Conservation (phyloP, 139 green algal species). For the Zygnema circumcarinatum region DNA sequence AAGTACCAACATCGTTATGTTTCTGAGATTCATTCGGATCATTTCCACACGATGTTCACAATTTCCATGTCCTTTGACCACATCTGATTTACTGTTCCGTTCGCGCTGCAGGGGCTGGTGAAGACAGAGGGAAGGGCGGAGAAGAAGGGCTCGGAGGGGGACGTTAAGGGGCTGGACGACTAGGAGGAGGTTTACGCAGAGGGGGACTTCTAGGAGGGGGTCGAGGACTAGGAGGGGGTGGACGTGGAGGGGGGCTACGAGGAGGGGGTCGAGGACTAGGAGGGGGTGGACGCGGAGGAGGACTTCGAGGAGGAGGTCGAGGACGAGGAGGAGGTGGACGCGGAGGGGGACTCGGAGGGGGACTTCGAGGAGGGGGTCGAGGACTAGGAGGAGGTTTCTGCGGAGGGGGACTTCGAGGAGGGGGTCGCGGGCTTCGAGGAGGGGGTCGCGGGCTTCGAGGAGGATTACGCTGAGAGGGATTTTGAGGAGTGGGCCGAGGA, state of each 20-base stretch:
- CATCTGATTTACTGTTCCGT: too few relatives aligned
- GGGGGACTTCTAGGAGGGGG: not conserved
- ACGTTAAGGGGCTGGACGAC: not conserved
- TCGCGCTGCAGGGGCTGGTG: not conserved
- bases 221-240: not conserved
- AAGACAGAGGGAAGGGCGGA: not conserved
- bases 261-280: not conserved
- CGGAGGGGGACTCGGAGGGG: slow-evolving; percentile 19
- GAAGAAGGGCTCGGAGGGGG: not conserved
- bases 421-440: too few relatives aligned
- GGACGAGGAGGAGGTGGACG: not conserved
- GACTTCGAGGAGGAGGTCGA: not conserved
- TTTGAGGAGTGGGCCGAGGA: too few relatives aligned
- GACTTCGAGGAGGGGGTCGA: too few relatives aligned
- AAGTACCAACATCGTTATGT: too few relatives aligned
- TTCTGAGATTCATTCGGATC: too few relatives aligned
- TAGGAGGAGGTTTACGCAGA: not conserved
- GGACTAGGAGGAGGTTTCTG: too few relatives aligned
- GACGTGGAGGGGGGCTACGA: not conserved
- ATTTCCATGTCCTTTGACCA: too few relatives aligned
- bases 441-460: too few relatives aligned
- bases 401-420: too few relatives aligned
- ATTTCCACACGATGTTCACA: too few relatives aligned
- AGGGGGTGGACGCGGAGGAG: not conserved
- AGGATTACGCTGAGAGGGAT: too few relatives aligned